Base-by-base conservation (phyloP, 2,329 filamentous ascomycete genomes). In the Cladosporium cucumerinum region DNA sequence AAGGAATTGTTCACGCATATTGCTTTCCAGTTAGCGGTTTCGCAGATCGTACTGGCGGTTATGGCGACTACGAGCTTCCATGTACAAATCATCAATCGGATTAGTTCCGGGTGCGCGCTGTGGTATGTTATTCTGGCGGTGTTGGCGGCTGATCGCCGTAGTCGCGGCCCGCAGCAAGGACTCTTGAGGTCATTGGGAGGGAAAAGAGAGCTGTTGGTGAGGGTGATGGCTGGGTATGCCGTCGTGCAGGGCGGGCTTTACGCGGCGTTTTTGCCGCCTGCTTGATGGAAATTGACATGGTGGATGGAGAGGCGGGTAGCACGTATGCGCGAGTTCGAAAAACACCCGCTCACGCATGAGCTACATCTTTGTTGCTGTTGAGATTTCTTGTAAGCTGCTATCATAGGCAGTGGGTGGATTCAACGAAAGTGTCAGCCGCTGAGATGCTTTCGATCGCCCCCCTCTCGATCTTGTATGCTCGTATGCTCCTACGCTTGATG, bases 231-330 rank as follows among this genome's bases (percentile, higher is more conserved):
- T 62, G 84, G 93, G 78, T 99, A 99, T 80, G 91, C 87, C 2
- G 76, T 90, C 36, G 85, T 97, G 51, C 95, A 99, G 75, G 92
- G 86, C 0, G 89, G 86, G 8, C 80, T 99, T 49, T 99, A 92
- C 81, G 89, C 93, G 4, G 93, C 88, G 3, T 99, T 99, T 76
- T 82, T 99, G 57, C 95, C 95, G 5, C 95, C 95, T 49, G 95
- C 95, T 25, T 96, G 28, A 65, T 30, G 23, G n/a, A n/a, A n/a
- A n/a, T 30, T 30, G 28, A 30, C 28, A 30, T 30, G n/a, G n/a
- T n/a, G n/a, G n/a, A n/a, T n/a, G n/a, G n/a, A n/a, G n/a, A n/a
- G n/a, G n/a, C n/a, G n/a, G n/a, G n/a, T n/a, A n/a, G n/a, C n/a
- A n/a, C n/a, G n/a, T n/a, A n/a, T n/a, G n/a, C n/a, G n/a, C n/a